phyloP scores from a whole-genome alignment of 2,329 filamentous ascomycete genomes.

The Verruconis gallopava region DNA sequence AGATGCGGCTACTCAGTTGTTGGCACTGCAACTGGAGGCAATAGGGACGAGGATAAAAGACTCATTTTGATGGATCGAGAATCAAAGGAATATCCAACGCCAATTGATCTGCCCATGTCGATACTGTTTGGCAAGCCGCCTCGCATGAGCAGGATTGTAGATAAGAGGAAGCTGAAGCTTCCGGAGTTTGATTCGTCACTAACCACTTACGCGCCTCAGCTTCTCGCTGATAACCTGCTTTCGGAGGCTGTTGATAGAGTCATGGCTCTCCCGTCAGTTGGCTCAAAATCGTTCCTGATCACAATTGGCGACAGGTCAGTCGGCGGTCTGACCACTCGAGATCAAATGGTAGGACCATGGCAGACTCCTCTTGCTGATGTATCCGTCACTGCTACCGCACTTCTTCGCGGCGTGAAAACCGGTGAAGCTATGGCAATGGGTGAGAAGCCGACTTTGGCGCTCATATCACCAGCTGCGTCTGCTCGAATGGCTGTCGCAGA shows the following conservation, averaged over 20 bases:
- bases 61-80: slow-evolving; percentile 74
- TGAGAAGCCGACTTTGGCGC: slow-evolving; percentile 75
- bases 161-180: slow-evolving; percentile 54
- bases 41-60: slow-evolving; percentile 52
- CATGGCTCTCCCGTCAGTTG: slow-evolving; percentile 73
- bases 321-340: slow-evolving; percentile 73
- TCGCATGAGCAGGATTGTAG: slow-evolving; percentile 64
- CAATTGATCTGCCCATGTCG: slow-evolving; percentile 82
- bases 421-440: slow-evolving; percentile 99
- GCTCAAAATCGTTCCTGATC: slow-evolving; percentile 95
- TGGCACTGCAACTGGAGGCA: slow-evolving; percentile 53
- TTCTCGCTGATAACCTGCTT: slow-evolving; percentile 40
- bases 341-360: slow-evolving; percentile 96
- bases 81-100: slow-evolving; percentile 57
- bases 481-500: slow-evolving; percentile 95
- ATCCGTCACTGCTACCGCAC: slow-evolving; percentile 76
- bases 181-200: slow-evolving; percentile 65
- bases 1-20: slow-evolving; percentile 88
- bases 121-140: slow-evolving; percentile 78
- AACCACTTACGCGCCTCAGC: slow-evolving; percentile 49
- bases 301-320: slow-evolving; percentile 91
- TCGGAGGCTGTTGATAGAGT: slow-evolving; percentile 67
- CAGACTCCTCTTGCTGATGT: slow-evolving; percentile 90
- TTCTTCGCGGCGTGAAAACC: slow-evolving; percentile 57
- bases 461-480: slow-evolving; percentile 81